A percentile compares a stretch with the other conserved stretches of the same genome.
These are phyloP conservation scores for Rhododendron vialii DNA, from an alignment of 148 eudicot species.

Conservation along the genomic window DNA sequence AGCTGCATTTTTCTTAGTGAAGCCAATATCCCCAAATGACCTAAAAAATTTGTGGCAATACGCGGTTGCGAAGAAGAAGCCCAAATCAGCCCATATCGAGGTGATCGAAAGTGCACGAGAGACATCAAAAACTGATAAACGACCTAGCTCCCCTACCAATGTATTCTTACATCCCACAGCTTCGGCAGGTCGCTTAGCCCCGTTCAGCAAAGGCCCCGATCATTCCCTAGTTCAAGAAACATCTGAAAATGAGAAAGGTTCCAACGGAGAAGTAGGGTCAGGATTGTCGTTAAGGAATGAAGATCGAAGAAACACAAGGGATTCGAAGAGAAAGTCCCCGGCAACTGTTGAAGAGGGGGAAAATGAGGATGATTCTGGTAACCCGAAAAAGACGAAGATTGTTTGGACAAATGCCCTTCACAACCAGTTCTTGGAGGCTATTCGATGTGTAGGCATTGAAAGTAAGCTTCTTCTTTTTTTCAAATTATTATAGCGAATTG, in stretches of 20 bases:
- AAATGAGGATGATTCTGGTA: neutral
- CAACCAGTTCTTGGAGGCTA: slow-evolving; percentile 47
- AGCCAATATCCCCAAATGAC: slow-evolving; percentile 36
- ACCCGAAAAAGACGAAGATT: slow-evolving; percentile 31
- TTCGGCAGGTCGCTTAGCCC: no score
- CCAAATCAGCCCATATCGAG: neutral
- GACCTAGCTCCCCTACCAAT: neutral
- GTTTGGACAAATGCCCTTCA: slow-evolving; percentile 56
- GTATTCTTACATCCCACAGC: no score
- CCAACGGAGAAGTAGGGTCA: neutral
- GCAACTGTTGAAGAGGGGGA: neutral
- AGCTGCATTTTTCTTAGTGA: slow-evolving; percentile 43
- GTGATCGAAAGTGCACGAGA: neutral
- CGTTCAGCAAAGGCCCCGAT: no score
- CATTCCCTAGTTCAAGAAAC: neutral
- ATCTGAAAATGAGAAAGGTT: neutral
- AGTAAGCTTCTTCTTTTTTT: slow-evolving; percentile 30
- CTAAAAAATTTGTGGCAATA: slow-evolving; percentile 50
- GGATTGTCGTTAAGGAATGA: neutral
- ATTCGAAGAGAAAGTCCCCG: slow-evolving; percentile 9
- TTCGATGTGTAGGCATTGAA: slow-evolving; percentile 37
- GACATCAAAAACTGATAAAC: neutral
- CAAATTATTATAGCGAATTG: no score
- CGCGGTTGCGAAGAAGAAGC: slow-evolving; percentile 18
- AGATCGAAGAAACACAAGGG: neutral